Evolutionary conservation across 345 rosid species (phyloP), one percentile per base, ranked within the genome.

Genomic region (Nephelium lappaceum): DNA sequence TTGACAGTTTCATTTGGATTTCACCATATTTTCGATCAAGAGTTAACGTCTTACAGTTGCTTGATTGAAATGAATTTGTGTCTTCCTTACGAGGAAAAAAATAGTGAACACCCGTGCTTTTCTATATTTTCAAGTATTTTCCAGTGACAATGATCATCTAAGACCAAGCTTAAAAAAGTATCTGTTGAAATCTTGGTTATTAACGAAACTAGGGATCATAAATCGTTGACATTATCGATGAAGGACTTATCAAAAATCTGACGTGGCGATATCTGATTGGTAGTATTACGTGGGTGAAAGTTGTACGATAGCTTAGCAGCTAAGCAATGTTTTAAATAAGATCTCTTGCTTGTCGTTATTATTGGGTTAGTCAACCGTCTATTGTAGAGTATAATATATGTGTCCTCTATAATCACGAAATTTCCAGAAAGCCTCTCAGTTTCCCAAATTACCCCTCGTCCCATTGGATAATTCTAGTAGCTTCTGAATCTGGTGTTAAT

Each of bases 261-360:
- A 73, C 63, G n/a, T 78, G 79, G 62, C 63, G 24, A 51, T n/a
- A 27, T 74, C 0, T 21, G n/a, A 82, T 78, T 82, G 82, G 77
- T 51, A 0, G 3, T 0, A 23, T 0, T 41, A 63, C 73, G 81
- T 68, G 9, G 25, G 18, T 31, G 0, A 1, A 6, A 1, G 41
- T 18, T 47, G 2, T 45, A 43, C 11, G 4, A 5, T 71, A 67
- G 27, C 78, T 73, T 62, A 4, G 49, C 19, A 36, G 24, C 75
- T 11, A 63, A 78, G 72, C 55, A n/a, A 73, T 7, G 51, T 43
- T 73, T 19, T 1, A 24, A 38, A 12, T 23, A 1, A 55, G 43
- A 19, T 68, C 65, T 42, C 38, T 71, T 38, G 45, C 74, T 65
- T 65, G 49, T 19, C 31, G 2, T 23, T 70, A n/a, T 12, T 51